Conservation (phyloP, 345 rosid genomes). For the Arabis alpina region DNA sequence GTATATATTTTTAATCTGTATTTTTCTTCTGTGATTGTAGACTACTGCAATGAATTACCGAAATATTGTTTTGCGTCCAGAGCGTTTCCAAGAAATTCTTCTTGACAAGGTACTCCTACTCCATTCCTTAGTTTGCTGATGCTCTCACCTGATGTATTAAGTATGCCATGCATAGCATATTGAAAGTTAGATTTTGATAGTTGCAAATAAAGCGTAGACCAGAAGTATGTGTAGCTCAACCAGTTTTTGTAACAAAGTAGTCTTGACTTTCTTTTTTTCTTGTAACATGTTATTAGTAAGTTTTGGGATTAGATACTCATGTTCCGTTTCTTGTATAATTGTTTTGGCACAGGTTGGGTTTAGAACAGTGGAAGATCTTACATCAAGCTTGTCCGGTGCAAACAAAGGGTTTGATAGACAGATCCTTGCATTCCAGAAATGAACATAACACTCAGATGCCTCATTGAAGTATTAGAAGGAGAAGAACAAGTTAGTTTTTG, state of each 20-base stretch:
- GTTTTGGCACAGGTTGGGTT: constrained; percentile 76
- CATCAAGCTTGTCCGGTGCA: constrained; percentile 64
- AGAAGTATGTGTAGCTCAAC: background rate
- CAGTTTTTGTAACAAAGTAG: background rate
- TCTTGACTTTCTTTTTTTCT: constrained; percentile 6
- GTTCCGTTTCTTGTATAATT: constrained; percentile 1
- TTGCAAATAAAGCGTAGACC: background rate
- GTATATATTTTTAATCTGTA: constrained; percentile 18
- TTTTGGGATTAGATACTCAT: constrained; percentile 15
- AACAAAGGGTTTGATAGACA: constrained; percentile 81
- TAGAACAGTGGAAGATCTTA: constrained; percentile 74
- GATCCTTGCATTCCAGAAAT: constrained; percentile 76
- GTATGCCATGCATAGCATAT: background rate
- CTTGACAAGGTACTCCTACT: constrained; percentile 69
- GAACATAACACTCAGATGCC: constrained; percentile 35
- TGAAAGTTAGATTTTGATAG: background rate
- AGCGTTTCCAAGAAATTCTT: constrained; percentile 74
- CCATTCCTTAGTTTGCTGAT: background rate
- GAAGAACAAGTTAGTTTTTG: constrained; percentile 9
- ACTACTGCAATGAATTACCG: constrained; percentile 62
- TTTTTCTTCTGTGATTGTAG: constrained; percentile 53
- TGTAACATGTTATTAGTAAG: background rate
- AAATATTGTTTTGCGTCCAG: constrained; percentile 57
- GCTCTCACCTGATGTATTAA: constrained; percentile 2
- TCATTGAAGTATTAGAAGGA: background rate